Conservation (phyloP, 2,329 filamentous ascomycete genomes). For the Zasmidium citrigriseum region DNA sequence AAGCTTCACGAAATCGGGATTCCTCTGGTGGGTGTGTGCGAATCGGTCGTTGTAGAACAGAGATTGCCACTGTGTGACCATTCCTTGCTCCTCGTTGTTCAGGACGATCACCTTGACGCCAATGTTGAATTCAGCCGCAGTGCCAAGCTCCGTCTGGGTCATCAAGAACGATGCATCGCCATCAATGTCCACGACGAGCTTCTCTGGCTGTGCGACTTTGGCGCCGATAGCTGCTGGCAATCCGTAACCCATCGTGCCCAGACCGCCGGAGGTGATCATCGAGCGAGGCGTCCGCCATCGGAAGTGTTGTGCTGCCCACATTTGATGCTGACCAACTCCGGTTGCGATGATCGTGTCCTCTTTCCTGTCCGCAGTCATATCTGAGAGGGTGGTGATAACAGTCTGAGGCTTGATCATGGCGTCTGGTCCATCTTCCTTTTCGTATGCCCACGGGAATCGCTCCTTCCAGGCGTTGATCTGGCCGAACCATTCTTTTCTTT, state of each 20-base stretch:
- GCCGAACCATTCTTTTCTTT: slow-evolving; percentile 81
- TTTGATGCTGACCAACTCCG: slow-evolving; percentile 96
- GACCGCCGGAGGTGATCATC: slow-evolving; percentile 94
- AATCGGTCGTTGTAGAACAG: slow-evolving; percentile 96
- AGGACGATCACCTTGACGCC: slow-evolving; percentile 91
- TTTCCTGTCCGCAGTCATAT: slow-evolving; percentile 78
- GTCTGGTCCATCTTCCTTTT: slow-evolving; percentile 67
- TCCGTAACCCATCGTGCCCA: slow-evolving; percentile 95
- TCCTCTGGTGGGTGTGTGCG: slow-evolving; percentile 88
- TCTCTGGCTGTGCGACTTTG: slow-evolving; percentile 80
- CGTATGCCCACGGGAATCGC: slow-evolving; percentile 86
- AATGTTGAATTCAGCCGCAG: slow-evolving; percentile 93
- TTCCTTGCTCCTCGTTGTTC: slow-evolving; percentile 97
- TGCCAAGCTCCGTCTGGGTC: slow-evolving; percentile 93
- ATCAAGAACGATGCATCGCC: slow-evolving; percentile 99
- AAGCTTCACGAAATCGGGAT: slow-evolving; percentile 95
- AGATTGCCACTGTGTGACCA: slow-evolving; percentile 98
- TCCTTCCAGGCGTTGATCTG: slow-evolving; percentile 91
- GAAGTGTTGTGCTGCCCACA: slow-evolving; percentile 98
- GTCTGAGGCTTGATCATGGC: slow-evolving; percentile 93
- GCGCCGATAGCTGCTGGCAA: slow-evolving; percentile 93
- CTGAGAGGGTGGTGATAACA: slow-evolving; percentile 85
- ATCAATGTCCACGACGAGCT: slow-evolving; percentile 92
- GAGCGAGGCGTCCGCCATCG: slow-evolving; percentile 87
- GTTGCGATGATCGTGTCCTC: slow-evolving; percentile 85